Evolutionary conservation across 31 red algal species (phyloP).

Genomic region (Odonthalia washingtoniensis): DNA sequence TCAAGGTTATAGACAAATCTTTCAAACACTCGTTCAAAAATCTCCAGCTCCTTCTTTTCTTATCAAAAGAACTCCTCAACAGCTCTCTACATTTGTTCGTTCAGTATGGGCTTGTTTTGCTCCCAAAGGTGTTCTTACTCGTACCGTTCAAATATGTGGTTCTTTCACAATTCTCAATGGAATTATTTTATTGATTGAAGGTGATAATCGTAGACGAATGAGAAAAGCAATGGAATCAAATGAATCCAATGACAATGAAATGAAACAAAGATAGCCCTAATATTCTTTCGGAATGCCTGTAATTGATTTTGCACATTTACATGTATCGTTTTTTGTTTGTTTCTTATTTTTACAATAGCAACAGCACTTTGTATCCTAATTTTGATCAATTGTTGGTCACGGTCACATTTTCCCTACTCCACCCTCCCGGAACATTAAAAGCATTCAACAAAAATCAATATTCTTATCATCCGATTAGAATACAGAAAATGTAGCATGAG

Average conservation of each 20-base stretch:
- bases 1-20: conserved; percentile 62
- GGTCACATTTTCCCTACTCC: too few relatives aligned
- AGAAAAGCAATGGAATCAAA: conserved; percentile 25
- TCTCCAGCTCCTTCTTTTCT: conserved; percentile 51
- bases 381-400: too few relatives aligned
- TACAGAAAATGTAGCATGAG: too few relatives aligned
- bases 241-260: background rate
- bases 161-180: conserved; percentile 81
- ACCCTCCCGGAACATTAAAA: too few relatives aligned
- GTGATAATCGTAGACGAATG: conserved; percentile 48
- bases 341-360: too few relatives aligned
- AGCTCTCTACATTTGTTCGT: background rate
- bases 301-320: background rate
- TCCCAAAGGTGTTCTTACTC: conserved; percentile 66
- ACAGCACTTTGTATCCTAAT: too few relatives aligned
- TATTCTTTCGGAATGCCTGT: background rate
- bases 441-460: too few relatives aligned
- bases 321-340: too few relatives aligned
- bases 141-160: conserved; percentile 80
- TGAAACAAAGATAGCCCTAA: conserved; percentile 17
- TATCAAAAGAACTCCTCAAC: conserved; percentile 11
- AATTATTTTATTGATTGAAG: conserved; percentile 47
- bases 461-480: too few relatives aligned
- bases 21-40: conserved; percentile 66
- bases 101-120: conserved; percentile 52